phyloP scores from a whole-genome alignment of 2,329 filamentous ascomycete genomes.

The Fusarium sp. region DNA sequence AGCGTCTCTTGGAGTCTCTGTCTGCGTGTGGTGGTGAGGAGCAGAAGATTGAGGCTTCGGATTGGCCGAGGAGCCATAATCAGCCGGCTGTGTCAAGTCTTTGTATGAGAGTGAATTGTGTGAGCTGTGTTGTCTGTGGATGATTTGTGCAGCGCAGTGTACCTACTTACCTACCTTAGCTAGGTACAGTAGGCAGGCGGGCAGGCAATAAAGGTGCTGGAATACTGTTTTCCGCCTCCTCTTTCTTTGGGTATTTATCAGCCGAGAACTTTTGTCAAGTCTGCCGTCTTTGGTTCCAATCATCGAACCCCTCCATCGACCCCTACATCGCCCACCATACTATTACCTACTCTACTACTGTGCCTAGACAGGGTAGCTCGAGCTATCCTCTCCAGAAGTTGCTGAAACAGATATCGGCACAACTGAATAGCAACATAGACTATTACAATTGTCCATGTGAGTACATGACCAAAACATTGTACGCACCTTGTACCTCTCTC shows the following conservation, averaged over 20 bases:
- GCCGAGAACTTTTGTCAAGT: slow-evolving; percentile 29
- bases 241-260: slow-evolving; percentile 23
- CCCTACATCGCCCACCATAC: slow-evolving; percentile 1
- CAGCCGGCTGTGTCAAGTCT: slow-evolving; percentile 29
- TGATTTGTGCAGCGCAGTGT: slow-evolving; percentile 35
- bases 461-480: slow-evolving; percentile 26
- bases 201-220: slow-evolving; percentile 6
- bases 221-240: slow-evolving; percentile 28
- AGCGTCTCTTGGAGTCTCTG: slow-evolving; percentile 13
- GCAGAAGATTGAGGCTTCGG: slow-evolving; percentile 12
- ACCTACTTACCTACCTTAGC: neutral
- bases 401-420: slow-evolving; percentile 1
- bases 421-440: neutral
- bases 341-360: no score
- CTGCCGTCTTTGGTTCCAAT: slow-evolving; percentile 20
- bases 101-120: slow-evolving; percentile 32
- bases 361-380: neutral
- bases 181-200: no score
- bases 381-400: slow-evolving; percentile 5
- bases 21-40: slow-evolving; percentile 24
- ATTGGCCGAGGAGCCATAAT: slow-evolving; percentile 35
- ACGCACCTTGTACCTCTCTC: slow-evolving; percentile 16
- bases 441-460: slow-evolving; percentile 22
- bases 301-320: slow-evolving; percentile 26
- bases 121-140: slow-evolving; percentile 32